Evolutionary conservation across 2,329 filamentous ascomycete genomes (phyloP), one percentile per base, ranked within the genome.

Genomic region (Ophiostoma sp.): DNA sequence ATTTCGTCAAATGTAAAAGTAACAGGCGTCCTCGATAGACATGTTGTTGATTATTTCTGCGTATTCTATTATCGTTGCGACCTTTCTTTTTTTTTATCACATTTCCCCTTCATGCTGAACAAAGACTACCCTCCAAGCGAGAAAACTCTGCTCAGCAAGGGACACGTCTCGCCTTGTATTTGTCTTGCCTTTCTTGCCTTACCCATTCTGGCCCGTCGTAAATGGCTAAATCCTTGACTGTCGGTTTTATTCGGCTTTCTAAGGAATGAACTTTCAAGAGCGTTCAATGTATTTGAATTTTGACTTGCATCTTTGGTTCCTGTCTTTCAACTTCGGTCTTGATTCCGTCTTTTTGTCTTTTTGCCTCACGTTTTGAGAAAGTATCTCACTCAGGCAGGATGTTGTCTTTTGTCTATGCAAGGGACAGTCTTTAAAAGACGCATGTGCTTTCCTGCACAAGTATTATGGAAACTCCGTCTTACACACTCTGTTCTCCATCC

Each of bases 391-490:
- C n/a, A 15, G 31, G 57, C 31, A 61, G 12, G 3, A 8, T 36
- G 57, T 17, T 36, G 28, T 61, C 31, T 45, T 17, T 64, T 39
- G 15, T 64, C 36, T 3, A 64, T 64, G 61, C 61, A 64, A 64
- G 61, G 61, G 61, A 64, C 36, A 64, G n/a, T 22, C 11, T n/a
- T 9, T 64, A 42, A 39, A 64, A 64, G 59, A 64, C 33, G n/a
- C 61, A 64, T 25, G 7, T 25, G 4, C 4, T 45, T n/a, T 3
- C 25, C 6, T 59, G 12, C 12, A 8, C 12, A 33, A 33, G 55
- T 59, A 31, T 19, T 2, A 59, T 19, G 28, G n/a, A n/a, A 33
- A 33, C 22, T 55, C 50, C 11, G 25, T 2, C 22, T 25, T 55
- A 25, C 50, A 25, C 50, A 48, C n/a, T 15, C 28, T 31, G 25